Base-by-base conservation (phyloP, 2,329 filamentous ascomycete species). In the Colletotrichum tropicale region DNA sequence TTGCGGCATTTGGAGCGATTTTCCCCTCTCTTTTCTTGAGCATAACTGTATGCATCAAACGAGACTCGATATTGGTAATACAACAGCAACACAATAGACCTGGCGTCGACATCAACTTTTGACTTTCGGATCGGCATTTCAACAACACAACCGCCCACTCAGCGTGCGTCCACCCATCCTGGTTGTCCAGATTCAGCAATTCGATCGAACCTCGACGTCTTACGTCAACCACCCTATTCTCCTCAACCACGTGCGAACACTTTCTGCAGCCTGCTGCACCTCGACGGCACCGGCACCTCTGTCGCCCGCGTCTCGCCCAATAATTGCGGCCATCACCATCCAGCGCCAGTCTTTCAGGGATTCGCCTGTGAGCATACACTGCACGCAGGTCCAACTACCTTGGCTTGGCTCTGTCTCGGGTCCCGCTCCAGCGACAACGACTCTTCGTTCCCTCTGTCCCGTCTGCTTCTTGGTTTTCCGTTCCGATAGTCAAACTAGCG, bases 51-150 rank as follows among this genome's bases (percentile, higher is more conserved):
- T 48, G 38, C 38, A 9, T 48, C 52, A 56, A 56, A 56, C 52
- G 15, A 56, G 52, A 56, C 52, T 56, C 52, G 24, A 56, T 70
- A 70, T 55, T 70, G 36, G 30, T 70, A 66, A 71, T 71, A 66
- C 21, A 56, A 15, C 43, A 26, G n/a, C 36, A 30, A 55, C 26
- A 43, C 64, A 70, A 78, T 77, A 78, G 78, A 78, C 70, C 74
- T 58, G 77, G 66, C 38, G 77, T 79, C 77, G 30, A 72, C 32
- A 73, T 61, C 18, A 43, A 32, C 30, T 52, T 48, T 34, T 71
- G 69, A 8, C 61, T 64, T 36, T 48, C 58, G 38, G 56, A 18
- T 55, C 28, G 56, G 36, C 30, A 26, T 26, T 28, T 28, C 18
- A n/a, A 28, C 58, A 34, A 28, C 58, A 62, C 12, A 48, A 48